Evolutionary conservation across 2,329 filamentous ascomycete species (phyloP).

Genomic region (Calonectria hawksworthii): DNA sequence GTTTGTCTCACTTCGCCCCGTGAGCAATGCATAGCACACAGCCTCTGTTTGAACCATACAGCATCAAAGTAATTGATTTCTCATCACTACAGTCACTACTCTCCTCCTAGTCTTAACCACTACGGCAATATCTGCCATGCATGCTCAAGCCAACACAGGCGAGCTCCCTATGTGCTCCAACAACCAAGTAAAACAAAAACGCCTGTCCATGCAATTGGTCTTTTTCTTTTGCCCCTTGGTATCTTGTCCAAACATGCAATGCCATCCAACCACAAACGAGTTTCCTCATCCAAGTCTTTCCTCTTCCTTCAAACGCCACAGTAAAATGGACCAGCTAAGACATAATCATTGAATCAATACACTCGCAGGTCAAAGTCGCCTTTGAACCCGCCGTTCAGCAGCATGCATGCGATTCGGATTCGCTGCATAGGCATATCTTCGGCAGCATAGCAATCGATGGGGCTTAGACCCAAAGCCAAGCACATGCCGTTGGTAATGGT

Average conservation of each 20-base stretch:
- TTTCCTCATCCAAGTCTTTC: constrained; percentile 24
- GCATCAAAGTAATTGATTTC: neutral
- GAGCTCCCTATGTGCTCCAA: constrained; percentile 27
- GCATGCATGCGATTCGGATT: constrained; percentile 72
- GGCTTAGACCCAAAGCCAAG: constrained; percentile 66
- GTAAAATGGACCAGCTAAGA: constrained; percentile 25
- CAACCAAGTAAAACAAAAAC: constrained; percentile 32
- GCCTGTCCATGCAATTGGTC: constrained; percentile 36
- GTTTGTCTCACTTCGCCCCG: neutral
- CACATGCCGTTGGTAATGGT: constrained; percentile 81
- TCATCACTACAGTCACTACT: neutral
- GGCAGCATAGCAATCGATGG: constrained; percentile 63
- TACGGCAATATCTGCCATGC: constrained; percentile 4
- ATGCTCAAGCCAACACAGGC: constrained; percentile 31
- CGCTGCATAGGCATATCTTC: constrained; percentile 72
- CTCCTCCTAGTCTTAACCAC: neutral
- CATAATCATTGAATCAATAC: constrained; percentile 46
- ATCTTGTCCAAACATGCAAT: constrained; percentile 41
- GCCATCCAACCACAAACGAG: constrained; percentile 25
- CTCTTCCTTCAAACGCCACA: constrained; percentile 35
- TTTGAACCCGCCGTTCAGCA: constrained; percentile 77
- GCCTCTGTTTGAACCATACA: neutral
- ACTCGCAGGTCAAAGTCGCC: constrained; percentile 68
- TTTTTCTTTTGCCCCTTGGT: constrained; percentile 34
- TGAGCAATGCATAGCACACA: neutral